phyloP scores from a whole-genome alignment of 495 filamentous ascomycete species.

The Physcia stellaris region DNA sequence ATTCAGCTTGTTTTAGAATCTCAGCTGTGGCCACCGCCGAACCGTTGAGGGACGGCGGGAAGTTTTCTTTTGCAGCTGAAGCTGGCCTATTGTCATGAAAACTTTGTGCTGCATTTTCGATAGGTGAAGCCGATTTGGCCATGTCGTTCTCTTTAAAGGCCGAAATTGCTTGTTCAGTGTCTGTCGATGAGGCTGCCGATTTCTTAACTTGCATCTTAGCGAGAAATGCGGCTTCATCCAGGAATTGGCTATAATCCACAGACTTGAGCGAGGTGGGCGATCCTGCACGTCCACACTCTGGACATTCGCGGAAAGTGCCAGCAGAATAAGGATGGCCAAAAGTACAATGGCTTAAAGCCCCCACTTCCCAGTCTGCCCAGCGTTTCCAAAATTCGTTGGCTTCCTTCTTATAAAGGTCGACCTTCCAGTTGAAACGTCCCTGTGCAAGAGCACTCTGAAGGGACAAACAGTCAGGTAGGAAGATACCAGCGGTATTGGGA shows the following conservation, averaged over 20 bases:
- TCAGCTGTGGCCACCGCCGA: too few relatives aligned
- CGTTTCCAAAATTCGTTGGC: constrained; percentile 1
- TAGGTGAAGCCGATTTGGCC: too few relatives aligned
- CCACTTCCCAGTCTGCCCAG: constrained; percentile 1
- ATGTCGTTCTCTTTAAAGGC: too few relatives aligned
- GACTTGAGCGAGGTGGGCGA: background rate
- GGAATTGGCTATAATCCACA: background rate
- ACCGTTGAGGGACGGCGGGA: too few relatives aligned
- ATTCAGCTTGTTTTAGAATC: too few relatives aligned
- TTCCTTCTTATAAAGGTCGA: background rate
- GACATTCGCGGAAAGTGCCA: constrained; percentile 5
- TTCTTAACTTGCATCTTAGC: background rate
- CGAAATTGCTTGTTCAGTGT: too few relatives aligned
- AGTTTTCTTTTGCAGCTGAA: too few relatives aligned
- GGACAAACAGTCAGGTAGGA: background rate
- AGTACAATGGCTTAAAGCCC: constrained; percentile 6
- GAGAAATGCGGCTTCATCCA: constrained; percentile 10
- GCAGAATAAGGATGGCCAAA: constrained; percentile 13
- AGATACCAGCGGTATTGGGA: constrained; percentile 8
- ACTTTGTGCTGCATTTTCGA: too few relatives aligned
- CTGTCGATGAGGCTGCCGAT: too few relatives aligned
- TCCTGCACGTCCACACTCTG: constrained; percentile 11
- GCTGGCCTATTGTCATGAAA: too few relatives aligned
- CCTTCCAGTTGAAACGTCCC: background rate
- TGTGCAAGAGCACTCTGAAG: constrained; percentile 2